These are phyloP conservation scores for Aspergillus caelatus DNA, from an alignment of 2,329 filamentous ascomycete species.

Conservation along the genomic window DNA sequence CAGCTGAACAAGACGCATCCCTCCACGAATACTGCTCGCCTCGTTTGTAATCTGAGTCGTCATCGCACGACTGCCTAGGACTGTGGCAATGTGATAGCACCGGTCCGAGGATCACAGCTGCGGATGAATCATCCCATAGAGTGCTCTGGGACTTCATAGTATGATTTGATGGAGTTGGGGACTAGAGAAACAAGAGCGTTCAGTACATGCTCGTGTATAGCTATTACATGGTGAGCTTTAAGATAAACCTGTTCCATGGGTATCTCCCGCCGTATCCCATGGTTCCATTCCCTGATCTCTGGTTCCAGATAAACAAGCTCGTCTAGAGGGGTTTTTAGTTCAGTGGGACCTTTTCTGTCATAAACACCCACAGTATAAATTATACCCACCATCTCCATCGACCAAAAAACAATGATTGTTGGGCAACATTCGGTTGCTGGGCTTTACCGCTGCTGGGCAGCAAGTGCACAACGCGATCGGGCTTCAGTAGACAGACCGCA, in stretches of 20 bases:
- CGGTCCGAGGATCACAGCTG: background rate
- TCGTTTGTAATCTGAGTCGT: background rate
- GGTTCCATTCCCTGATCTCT: conserved; percentile 2
- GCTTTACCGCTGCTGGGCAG: conserved; percentile 42
- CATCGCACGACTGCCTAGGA: background rate
- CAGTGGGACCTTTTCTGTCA: conserved; percentile 17
- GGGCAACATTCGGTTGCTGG: conserved; percentile 31
- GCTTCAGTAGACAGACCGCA: conserved; percentile 23
- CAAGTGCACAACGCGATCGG: conserved; percentile 26
- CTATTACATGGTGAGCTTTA: background rate
- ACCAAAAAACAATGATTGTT: conserved; percentile 23
- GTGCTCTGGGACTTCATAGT: background rate
- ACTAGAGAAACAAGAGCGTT: background rate
- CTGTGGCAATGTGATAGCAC: background rate
- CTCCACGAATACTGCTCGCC: background rate
- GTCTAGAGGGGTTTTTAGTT: background rate
- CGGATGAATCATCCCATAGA: background rate
- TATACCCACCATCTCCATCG: conserved; percentile 1
- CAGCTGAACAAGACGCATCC: background rate
- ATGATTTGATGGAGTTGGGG: background rate
- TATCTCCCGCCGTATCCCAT: conserved; percentile 10
- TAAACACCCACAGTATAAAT: conserved; percentile 1
- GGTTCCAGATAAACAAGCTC: conserved; percentile 14
- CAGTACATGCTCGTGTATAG: background rate
- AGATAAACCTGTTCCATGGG: conserved; percentile 4